Conservation (phyloP, 768 basidiomycete species). For the Lyophyllum atratum region DNA sequence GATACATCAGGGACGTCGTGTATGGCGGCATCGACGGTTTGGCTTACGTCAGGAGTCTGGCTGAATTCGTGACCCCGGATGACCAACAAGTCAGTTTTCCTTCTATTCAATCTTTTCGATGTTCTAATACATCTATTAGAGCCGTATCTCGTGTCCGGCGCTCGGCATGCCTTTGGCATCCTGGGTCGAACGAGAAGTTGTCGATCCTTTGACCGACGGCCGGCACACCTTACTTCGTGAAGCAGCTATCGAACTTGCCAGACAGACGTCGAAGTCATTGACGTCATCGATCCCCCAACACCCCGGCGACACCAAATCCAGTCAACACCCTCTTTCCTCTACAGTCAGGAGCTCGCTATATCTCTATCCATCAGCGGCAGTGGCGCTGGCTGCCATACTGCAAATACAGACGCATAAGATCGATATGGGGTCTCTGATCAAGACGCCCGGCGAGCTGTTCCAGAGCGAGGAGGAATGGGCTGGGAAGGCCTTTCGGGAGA, state of each 20-base stretch:
- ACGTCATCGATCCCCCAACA: slow-evolving; percentile 5
- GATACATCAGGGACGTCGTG: slow-evolving; percentile 71
- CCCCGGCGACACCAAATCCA: background rate
- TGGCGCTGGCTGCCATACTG: slow-evolving; percentile 40
- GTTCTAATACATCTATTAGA: background rate
- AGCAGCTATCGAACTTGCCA: slow-evolving; percentile 34
- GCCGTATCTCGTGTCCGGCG: slow-evolving; percentile 11
- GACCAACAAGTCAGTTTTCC: slow-evolving; percentile 23
- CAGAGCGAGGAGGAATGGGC: slow-evolving; percentile 55
- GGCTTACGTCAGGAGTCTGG: slow-evolving; percentile 76
- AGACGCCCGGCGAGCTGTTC: slow-evolving; percentile 46
- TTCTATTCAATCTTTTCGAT: background rate
- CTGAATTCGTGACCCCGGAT: slow-evolving; percentile 58
- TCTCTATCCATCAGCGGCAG: slow-evolving; percentile 41
- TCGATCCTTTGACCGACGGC: slow-evolving; percentile 49
- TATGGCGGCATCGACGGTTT: slow-evolving; percentile 79
- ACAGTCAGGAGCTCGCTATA: slow-evolving; percentile 44
- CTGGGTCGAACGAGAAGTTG: slow-evolving; percentile 45
- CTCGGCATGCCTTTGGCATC: slow-evolving; percentile 40
- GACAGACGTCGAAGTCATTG: slow-evolving; percentile 7
- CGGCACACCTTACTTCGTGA: slow-evolving; percentile 47
- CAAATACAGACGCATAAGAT: slow-evolving; percentile 49
- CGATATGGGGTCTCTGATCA: slow-evolving; percentile 55
- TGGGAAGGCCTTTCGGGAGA: slow-evolving; percentile 42
- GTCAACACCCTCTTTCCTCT: slow-evolving; percentile 22